Evolutionary conservation across 768 basidiomycete species (phyloP).

Genomic region (Dictyophora rubrovolvata): DNA sequence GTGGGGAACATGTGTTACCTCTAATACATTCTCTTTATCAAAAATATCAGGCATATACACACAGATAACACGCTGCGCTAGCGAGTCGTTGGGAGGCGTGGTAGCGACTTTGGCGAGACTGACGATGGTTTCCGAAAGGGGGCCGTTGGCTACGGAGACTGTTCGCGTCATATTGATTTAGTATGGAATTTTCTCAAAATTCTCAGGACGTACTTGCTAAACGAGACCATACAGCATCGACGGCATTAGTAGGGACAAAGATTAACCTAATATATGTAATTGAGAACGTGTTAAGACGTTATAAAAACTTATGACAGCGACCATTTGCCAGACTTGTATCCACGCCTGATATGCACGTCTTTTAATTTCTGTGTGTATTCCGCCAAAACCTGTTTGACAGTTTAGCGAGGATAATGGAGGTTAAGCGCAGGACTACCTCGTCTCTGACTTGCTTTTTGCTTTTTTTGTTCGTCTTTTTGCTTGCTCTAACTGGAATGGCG

Average conservation of each 20-base stretch:
- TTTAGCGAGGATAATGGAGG: not conserved
- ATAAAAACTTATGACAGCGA: conserved; percentile 15
- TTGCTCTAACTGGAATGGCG: conserved; percentile 55
- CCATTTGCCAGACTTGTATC: conserved; percentile 62
- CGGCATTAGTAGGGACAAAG: conserved; percentile 50
- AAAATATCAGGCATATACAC: conserved; percentile 65
- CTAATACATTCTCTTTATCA: conserved; percentile 47
- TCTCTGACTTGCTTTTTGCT: conserved; percentile 72
- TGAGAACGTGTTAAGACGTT: not conserved
- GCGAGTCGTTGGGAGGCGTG: conserved; percentile 34
- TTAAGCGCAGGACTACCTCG: conserved; percentile 31
- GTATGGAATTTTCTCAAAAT: not conserved
- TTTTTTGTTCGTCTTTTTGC: conserved; percentile 60
- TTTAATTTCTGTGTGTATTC: conserved; percentile 50
- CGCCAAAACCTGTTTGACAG: conserved; percentile 41
- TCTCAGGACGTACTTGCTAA: conserved; percentile 41
- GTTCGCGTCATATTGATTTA: not conserved
- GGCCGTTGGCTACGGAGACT: conserved; percentile 61
- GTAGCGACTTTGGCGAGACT: conserved; percentile 58
- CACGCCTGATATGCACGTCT: conserved; percentile 45
- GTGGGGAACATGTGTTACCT: conserved; percentile 26
- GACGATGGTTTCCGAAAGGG: conserved; percentile 48
- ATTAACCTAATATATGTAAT: conserved; percentile 41
- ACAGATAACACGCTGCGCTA: conserved; percentile 58
- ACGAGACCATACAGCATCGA: conserved; percentile 52